These are phyloP conservation scores for Russula emetica DNA, from an alignment of 768 basidiomycete species.

Conservation along the genomic window DNA sequence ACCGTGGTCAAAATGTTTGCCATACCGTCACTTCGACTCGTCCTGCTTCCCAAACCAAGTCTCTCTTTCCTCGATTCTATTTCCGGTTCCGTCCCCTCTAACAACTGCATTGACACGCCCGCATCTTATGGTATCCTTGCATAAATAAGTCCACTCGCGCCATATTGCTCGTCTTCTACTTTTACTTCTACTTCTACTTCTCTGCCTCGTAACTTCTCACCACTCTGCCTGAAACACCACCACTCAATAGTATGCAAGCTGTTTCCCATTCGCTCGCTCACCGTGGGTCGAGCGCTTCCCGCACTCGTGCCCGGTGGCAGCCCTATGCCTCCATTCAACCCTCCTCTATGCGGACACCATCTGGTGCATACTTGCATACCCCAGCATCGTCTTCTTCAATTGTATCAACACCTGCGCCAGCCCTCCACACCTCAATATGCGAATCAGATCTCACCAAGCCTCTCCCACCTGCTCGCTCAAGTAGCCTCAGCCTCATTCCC, in stretches of 20 bases:
- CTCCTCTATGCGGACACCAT: slow-evolving; percentile 37
- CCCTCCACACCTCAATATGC: slow-evolving; percentile 30
- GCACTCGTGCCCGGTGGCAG: slow-evolving; percentile 74
- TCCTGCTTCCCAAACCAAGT: slow-evolving; percentile 31
- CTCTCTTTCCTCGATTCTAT: slow-evolving; percentile 25
- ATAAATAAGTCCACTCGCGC: slow-evolving; percentile 22
- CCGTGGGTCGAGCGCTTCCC: slow-evolving; percentile 59
- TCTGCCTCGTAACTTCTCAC: slow-evolving; percentile 12
- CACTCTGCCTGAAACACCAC: slow-evolving; percentile 16
- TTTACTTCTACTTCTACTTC: slow-evolving; percentile 1
- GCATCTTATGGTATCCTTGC: slow-evolving; percentile 16
- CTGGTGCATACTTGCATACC: slow-evolving; percentile 34
- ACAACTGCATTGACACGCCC: slow-evolving; percentile 11
- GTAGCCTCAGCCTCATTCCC: slow-evolving; percentile 35
- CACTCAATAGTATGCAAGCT: slow-evolving; percentile 34
- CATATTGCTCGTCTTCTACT: neutral
- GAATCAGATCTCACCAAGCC: slow-evolving; percentile 35
- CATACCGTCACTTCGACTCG: slow-evolving; percentile 29
- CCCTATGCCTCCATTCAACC: slow-evolving; percentile 51
- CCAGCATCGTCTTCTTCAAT: slow-evolving; percentile 23
- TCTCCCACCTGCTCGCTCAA: slow-evolving; percentile 30
- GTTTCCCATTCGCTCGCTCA: slow-evolving; percentile 57
- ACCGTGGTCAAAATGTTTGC: slow-evolving; percentile 41
- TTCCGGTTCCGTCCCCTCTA: slow-evolving; percentile 23
- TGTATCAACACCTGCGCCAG: slow-evolving; percentile 29